Percentiles rank a stretch among this genome's conserved stretches.
Evolutionary conservation across 1,284 basidiomycete species (phyloP).

Genomic region (Termitomyces sp.): DNA sequence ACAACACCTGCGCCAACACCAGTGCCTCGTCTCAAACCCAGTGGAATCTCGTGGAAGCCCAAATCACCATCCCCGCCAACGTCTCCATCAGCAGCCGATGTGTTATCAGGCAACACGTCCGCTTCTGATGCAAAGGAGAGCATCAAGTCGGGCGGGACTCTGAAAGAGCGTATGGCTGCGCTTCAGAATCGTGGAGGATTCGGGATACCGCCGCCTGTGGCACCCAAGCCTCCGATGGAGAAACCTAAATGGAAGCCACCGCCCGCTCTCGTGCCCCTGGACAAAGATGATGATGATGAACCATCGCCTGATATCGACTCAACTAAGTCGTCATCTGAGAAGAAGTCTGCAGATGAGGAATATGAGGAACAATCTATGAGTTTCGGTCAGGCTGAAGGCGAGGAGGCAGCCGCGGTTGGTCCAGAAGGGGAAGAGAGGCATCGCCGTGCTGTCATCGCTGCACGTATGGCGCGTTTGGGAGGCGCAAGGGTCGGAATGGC

Average conservation of each 20-base stretch:
- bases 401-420: slow-evolving; percentile 40
- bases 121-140: slow-evolving; percentile 81
- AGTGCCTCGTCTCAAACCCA: slow-evolving; percentile 67
- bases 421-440: slow-evolving; percentile 75
- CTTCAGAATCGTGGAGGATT: slow-evolving; percentile 77
- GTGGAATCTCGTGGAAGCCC: slow-evolving; percentile 66
- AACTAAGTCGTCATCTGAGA: slow-evolving; percentile 16
- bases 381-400: slow-evolving; percentile 15
- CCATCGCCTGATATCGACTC: slow-evolving; percentile 9
- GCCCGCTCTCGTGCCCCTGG: slow-evolving; percentile 40
- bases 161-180: slow-evolving; percentile 92
- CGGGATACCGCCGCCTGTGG: slow-evolving; percentile 48
- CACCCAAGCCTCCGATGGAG: slow-evolving; percentile 59
- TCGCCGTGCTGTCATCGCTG: slow-evolving; percentile 73
- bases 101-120: slow-evolving; percentile 50
- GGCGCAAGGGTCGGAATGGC: slow-evolving; percentile 82
- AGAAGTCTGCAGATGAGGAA: slow-evolving; percentile 23
- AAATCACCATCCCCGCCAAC: slow-evolving; percentile 50
- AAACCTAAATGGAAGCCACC: slow-evolving; percentile 83
- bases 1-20: slow-evolving; percentile 41
- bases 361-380: slow-evolving; percentile 15
- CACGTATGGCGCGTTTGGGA: slow-evolving; percentile 82
- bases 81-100: slow-evolving; percentile 16
- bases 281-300: slow-evolving; percentile 26
- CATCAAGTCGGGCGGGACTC: slow-evolving; percentile 65